Evolutionary conservation across 2,329 filamentous ascomycete species (phyloP).

Genomic region (Talaromyces pinophilus): DNA sequence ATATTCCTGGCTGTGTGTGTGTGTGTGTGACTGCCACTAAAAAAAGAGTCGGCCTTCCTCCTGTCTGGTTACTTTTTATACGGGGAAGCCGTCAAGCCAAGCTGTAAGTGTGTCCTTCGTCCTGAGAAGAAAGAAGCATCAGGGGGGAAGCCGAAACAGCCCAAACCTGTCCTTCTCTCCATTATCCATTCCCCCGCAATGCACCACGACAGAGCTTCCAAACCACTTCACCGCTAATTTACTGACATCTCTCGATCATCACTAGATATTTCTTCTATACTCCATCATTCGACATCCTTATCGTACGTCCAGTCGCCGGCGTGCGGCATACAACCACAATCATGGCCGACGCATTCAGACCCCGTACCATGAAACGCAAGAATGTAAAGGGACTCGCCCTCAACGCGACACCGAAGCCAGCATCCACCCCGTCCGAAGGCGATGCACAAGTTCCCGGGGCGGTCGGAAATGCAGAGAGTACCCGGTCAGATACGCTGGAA

Average conservation of each 20-base stretch:
- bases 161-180: conserved; percentile 3
- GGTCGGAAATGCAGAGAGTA: conserved; percentile 60
- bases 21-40: conserved; percentile 12
- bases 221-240: not conserved
- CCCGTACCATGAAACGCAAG: conserved; percentile 93
- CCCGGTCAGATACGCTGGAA: conserved; percentile 73
- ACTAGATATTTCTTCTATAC: not conserved
- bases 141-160: conserved; percentile 2
- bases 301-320: conserved; percentile 22
- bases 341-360: conserved; percentile 64
- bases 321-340: conserved; percentile 24
- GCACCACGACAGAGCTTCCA: not conserved
- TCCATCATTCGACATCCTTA: not conserved
- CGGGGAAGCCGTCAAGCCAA: not conserved
- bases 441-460: conserved; percentile 53
- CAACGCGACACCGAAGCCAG: conserved; percentile 71
- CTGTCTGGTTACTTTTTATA: not conserved
- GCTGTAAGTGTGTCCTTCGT: conserved; percentile 1
- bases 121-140: conserved; percentile 1
- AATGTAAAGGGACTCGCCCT: conserved; percentile 96
- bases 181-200: conserved; percentile 12
- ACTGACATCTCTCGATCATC: not conserved
- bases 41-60: not conserved
- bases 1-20: not conserved
- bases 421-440: conserved; percentile 70